A percentile compares a stretch with the other conserved stretches of the same genome.
phyloP scores from a whole-genome alignment of 2,329 filamentous ascomycete species.

The Stemphylium vesicarium region DNA sequence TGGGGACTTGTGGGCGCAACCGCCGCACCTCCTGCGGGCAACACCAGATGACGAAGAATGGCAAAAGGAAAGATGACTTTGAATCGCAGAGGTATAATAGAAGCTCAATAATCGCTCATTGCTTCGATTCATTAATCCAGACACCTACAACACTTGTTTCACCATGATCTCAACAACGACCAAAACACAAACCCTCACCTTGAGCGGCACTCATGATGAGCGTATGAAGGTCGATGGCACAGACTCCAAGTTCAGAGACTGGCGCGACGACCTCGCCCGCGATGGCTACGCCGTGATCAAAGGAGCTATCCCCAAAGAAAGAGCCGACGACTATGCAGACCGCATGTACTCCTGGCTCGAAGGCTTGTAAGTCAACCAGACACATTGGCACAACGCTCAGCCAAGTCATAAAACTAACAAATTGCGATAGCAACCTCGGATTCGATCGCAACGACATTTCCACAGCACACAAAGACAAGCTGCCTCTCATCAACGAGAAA shows the following conservation, averaged over 20 bases:
- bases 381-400: no score
- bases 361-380: conserved; percentile 31
- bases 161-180: conserved; percentile 23
- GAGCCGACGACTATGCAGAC: conserved; percentile 47
- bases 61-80: background rate
- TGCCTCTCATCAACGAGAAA: conserved; percentile 28
- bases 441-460: conserved; percentile 29
- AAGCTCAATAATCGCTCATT: no score
- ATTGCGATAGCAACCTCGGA: conserved; percentile 21
- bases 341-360: conserved; percentile 39
- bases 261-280: conserved; percentile 37
- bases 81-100: no score
- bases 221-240: conserved; percentile 26
- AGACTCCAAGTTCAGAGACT: conserved; percentile 39
- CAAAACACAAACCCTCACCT: conserved; percentile 14
- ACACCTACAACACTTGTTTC: background rate
- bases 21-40: background rate
- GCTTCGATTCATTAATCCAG: no score
- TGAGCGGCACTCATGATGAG: conserved; percentile 12
- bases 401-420: background rate
- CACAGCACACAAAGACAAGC: conserved; percentile 27
- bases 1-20: background rate
- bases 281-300: conserved; percentile 51
- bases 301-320: conserved; percentile 52
- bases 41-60: background rate